Evolutionary conservation across 73 alveolate genomes (phyloP), one percentile per base, ranked within the genome.

Genomic region (Blepharisma stoltei): DNA sequence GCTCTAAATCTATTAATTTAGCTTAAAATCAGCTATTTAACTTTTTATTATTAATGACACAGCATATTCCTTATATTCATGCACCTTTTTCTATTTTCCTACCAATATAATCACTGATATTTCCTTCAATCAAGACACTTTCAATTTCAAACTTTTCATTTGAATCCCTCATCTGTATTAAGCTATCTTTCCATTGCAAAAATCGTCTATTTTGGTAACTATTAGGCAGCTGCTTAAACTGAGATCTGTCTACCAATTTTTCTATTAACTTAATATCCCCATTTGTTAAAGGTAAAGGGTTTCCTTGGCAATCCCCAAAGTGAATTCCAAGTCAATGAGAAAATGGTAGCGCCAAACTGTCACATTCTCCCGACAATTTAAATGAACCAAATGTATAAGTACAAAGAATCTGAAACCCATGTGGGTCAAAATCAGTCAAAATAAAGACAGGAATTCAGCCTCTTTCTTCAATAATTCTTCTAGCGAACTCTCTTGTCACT

Each of bases 281-380:
- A 9, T 38, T 25, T 9, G 49, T 60, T 2, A 60, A 25, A 18
- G 73, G 73, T 20, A 60, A 25, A 20, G 38, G 38, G 23, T 25
- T 18, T 8, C 38, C 14, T 32, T 32, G 41, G 73, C 73, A n/a
- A 14, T 60, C 73, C n/a, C 23, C 27, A 60, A 8, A 14, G 5
- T 60, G 73, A 25, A 60, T 38, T 60, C 73, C 73, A 20, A 60
- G 38, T 47, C 73, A 60, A 60, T 60, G 73, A 25, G 73, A n/a
- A 25, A 60, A 60, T 20, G 73, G 73, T 4, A 60, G 23, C 2
- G 73, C 73, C 14, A 60, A 38, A 20, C 23, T 8, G 5, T 60
- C 73, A 5, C 73, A 60, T 60, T 60, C 73, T 18, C 37, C 37
- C 5, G 73, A n/a, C 73, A n/a, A 14, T n/a, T 60, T 60, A 8